Evolutionary conservation across 1,284 basidiomycete genomes (phyloP), one percentile per base, ranked within the genome.

Genomic region (Cutaneotrichosporon arboriforme): DNA sequence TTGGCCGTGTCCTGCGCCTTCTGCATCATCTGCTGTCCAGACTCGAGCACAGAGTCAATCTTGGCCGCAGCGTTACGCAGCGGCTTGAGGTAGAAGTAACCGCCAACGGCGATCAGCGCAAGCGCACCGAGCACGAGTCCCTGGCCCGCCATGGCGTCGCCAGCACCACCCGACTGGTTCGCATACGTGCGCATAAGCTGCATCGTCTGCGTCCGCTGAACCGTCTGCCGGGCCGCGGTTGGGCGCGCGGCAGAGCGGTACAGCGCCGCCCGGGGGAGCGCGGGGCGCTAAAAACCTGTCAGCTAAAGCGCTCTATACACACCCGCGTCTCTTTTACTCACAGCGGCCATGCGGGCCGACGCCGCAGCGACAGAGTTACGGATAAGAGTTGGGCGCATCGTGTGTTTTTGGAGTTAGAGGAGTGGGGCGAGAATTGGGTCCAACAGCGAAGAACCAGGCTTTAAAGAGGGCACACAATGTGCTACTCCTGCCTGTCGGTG

Each of bases 11-110:
- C 37, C 23, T 17, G 37, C 2, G 47, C 57, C 51, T 50, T 26
- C 40, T 53, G 18, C 36, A 31, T 46, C 1, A 41, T 41, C 17
- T 43, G 37, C 45, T 50, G 5, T 4, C 46, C 51, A 21, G 20
- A 12, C 4, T 59, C 49, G n/a, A 45, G 18, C 1, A 18, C 37
- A 8, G 20, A 8, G 36, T 52, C 43, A 7, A 55, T 20, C 50
- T 54, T 58, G n/a, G 40, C 22, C 1, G 73, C 73, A 17, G 68
- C 69, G 46, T 73, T 69, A 8, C 68, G 51, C n/a, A 73, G 60
- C 12, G 72, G 73, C 57, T 75, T 75, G 22, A 73, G 43, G 62
- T 70, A 68, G 45, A 52, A 58, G 60, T 67, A 74, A 9, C 67
- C 67, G 13, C 64, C 71, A 12, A 43, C 62, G 9, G 53, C 53